Conservation (phyloP, 2,329 filamentous ascomycete species). For the Cercospora nicotianae region DNA sequence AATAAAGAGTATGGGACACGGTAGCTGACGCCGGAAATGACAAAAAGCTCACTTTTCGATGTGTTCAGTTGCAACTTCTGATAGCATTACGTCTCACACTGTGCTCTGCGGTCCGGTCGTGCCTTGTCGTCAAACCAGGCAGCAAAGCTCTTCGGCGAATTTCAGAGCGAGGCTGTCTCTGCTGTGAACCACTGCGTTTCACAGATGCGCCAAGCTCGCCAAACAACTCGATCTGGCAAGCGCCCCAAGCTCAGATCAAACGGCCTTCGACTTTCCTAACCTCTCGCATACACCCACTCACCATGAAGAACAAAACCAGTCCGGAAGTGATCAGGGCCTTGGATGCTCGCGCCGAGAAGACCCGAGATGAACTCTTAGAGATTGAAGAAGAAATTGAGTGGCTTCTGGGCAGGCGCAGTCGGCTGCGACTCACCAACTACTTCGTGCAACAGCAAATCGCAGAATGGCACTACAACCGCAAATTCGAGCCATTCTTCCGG, state of each 20-base stretch:
- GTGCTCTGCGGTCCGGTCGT: no score
- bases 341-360: not conserved
- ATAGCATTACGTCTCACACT: not conserved
- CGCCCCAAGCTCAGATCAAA: no score
- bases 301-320: no score
- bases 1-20: constrained; percentile 69
- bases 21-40: not conserved
- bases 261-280: no score
- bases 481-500: not conserved
- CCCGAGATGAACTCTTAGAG: not conserved
- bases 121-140: no score
- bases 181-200: no score
- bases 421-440: not conserved
- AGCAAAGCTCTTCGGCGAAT: no score
- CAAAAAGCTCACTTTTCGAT: not conserved
- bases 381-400: not conserved
- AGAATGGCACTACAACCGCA: not conserved
- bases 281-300: no score
- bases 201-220: no score
- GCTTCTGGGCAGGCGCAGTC: not conserved
- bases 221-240: no score
- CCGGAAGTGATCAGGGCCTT: not conserved
- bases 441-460: not conserved
- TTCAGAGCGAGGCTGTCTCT: no score
- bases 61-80: not conserved